Percentiles rank a stretch among this genome's conserved stretches.
Conservation (phyloP, 148 eudicot genomes). For the Suaeda aralocaspica region DNA sequence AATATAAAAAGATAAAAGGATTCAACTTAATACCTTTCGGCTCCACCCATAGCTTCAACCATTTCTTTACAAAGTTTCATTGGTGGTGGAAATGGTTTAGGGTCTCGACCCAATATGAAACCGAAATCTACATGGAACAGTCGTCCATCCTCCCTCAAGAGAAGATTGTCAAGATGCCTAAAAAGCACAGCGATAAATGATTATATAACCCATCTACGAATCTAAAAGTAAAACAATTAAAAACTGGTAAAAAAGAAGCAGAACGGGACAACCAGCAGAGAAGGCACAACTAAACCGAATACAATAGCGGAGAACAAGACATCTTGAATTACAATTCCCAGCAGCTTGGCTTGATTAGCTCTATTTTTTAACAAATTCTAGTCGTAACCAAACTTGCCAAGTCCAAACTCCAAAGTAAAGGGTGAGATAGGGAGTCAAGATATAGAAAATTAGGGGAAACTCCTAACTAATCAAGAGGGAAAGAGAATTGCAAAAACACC, state of each 20-base stretch:
- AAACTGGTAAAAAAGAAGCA: too few relatives aligned
- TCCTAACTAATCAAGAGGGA: too few relatives aligned
- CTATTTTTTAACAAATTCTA: too few relatives aligned
- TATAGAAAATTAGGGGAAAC: too few relatives aligned
- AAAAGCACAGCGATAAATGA: constrained; percentile 29
- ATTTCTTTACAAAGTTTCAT: constrained; percentile 99
- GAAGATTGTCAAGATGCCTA: constrained; percentile 98
- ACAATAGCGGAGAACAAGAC: too few relatives aligned
- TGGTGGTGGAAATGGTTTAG: constrained; percentile 99
- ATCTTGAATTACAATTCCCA: neutral
- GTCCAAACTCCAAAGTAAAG: too few relatives aligned
- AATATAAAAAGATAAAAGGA: neutral
- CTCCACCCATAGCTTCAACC: constrained; percentile 99
- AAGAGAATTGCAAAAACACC: too few relatives aligned
- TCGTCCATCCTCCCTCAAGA: constrained; percentile 85
- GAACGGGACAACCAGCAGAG: neutral
- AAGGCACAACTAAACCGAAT: neutral
- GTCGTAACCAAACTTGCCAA: too few relatives aligned
- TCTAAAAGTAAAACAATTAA: neutral
- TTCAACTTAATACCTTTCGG: constrained; percentile 86
- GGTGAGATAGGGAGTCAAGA: too few relatives aligned
- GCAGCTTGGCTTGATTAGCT: neutral
- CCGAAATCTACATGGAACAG: constrained; percentile 98
- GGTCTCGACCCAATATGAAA: constrained; percentile 91
- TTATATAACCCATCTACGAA: neutral